phyloP scores from a whole-genome alignment of 1,284 basidiomycete genomes.

The Xanthoconium separans region DNA sequence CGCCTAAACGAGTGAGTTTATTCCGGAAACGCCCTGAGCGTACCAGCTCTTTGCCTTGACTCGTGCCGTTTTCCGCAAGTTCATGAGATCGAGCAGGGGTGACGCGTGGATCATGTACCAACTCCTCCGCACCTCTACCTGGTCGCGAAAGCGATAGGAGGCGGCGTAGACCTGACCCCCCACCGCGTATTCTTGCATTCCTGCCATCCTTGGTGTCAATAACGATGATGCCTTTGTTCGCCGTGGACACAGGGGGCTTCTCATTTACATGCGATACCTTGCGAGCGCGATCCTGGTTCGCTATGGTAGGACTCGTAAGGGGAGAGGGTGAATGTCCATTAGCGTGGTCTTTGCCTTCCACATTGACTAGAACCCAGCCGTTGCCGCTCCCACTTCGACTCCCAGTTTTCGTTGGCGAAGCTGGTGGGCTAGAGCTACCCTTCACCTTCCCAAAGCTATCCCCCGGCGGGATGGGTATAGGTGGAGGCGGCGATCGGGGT shows the following conservation, averaged over 20 bases:
- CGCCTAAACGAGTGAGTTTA: slow-evolving; percentile 28
- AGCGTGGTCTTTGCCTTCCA: slow-evolving; percentile 45
- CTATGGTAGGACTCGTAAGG: slow-evolving; percentile 31
- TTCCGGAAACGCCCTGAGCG: slow-evolving; percentile 32
- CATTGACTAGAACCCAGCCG: slow-evolving; percentile 67
- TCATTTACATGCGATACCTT: slow-evolving; percentile 26
- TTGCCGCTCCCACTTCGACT: slow-evolving; percentile 39
- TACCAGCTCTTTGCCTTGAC: slow-evolving; percentile 22
- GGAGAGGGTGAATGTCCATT: slow-evolving; percentile 28
- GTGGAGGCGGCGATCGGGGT: slow-evolving; percentile 27
- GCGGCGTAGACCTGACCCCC: slow-evolving; percentile 33
- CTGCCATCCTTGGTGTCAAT: slow-evolving; percentile 57
- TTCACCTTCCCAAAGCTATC: slow-evolving; percentile 26
- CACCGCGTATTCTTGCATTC: slow-evolving; percentile 30
- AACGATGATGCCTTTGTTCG: slow-evolving; percentile 60
- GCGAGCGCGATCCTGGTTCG: slow-evolving; percentile 29
- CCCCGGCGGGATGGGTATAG: slow-evolving; percentile 28
- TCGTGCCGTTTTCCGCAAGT: slow-evolving; percentile 16
- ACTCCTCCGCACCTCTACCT: slow-evolving; percentile 31
- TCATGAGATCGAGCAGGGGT: slow-evolving; percentile 30
- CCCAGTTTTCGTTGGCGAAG: slow-evolving; percentile 35
- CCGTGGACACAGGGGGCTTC: slow-evolving; percentile 38
- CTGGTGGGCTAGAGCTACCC: slow-evolving; percentile 25
- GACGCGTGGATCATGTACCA: slow-evolving; percentile 26
- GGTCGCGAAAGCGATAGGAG: slow-evolving; percentile 34